Percentiles rank a stretch among this genome's conserved stretches.
phyloP scores from a whole-genome alignment of 768 basidiomycete species.

The Phanerochaete carnosa region DNA sequence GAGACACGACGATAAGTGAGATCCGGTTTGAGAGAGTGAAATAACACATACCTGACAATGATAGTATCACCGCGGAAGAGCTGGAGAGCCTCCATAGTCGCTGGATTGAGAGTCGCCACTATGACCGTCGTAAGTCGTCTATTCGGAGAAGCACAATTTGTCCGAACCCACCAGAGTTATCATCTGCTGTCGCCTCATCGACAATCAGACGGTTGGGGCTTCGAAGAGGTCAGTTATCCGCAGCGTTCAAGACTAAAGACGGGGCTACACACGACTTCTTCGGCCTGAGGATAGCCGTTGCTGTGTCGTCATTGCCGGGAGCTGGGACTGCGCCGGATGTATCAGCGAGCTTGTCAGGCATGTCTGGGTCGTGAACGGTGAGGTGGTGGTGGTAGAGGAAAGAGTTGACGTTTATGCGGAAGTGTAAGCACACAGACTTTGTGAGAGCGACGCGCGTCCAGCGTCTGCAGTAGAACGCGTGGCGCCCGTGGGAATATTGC shows the following conservation, averaged over 20 bases:
- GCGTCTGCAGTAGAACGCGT: slow-evolving; percentile 17
- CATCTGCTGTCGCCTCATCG: slow-evolving; percentile 90
- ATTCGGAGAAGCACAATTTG: neutral
- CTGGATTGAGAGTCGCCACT: slow-evolving; percentile 95
- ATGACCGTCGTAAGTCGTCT: slow-evolving; percentile 3
- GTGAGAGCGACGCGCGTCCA: slow-evolving; percentile 31
- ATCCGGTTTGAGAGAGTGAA: neutral
- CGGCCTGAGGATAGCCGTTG: slow-evolving; percentile 92
- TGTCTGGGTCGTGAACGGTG: slow-evolving; percentile 13
- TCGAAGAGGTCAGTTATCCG: slow-evolving; percentile 3
- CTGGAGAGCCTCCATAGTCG: slow-evolving; percentile 91
- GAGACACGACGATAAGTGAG: neutral
- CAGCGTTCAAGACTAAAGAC: slow-evolving; percentile 14
- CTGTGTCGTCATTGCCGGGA: slow-evolving; percentile 84
- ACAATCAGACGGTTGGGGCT: slow-evolving; percentile 96
- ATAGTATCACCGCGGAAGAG: slow-evolving; percentile 98
- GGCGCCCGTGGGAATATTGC: slow-evolving; percentile 18
- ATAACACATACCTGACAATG: slow-evolving; percentile 69
- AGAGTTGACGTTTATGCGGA: slow-evolving; percentile 11
- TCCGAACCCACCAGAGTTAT: slow-evolving; percentile 78
- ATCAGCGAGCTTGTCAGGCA: slow-evolving; percentile 45
- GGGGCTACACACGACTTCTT: slow-evolving; percentile 88
- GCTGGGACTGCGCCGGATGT: slow-evolving; percentile 81
- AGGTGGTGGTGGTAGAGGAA: slow-evolving; percentile 14
- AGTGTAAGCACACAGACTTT: slow-evolving; percentile 6